Evolutionary conservation across 768 basidiomycete species (phyloP), one percentile per base, ranked within the genome.

Genomic region (Xerocomellus intermedius): DNA sequence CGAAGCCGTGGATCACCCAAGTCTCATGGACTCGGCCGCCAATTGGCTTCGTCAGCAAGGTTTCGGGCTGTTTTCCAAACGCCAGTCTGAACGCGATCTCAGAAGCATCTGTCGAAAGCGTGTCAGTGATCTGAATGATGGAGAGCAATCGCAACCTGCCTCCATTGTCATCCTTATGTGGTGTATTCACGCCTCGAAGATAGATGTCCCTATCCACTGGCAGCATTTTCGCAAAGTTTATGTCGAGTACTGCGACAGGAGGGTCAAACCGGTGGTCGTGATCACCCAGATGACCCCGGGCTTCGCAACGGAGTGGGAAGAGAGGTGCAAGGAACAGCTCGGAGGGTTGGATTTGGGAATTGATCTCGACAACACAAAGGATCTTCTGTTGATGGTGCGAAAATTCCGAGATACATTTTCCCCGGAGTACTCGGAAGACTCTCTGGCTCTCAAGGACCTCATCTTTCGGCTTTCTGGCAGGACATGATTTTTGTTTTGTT

Each of bases 181-280:
- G 66, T 67, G 66, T n/a, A 69, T 67, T 19, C 61, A 61, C n/a
- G 66, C 66, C 38, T 66, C 62, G 6, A 69, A 67, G 56, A 69
- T 69, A 44, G 64, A 61, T 19, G 56, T 67, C 41, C 57, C 62
- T 10, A 56, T 55, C 32, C 64, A 69, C 42, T 67, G 66, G 66
- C 53, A 53, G 13, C 64, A 67, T 28, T 67, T 67, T 58, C 59
- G 61, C 61, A 64, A 58, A 36, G 58, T 67, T 22, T 67, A 64
- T 36, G 59, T 59, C 54, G 52, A 67, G n/a, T 67, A 66, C 38
- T 67, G 67, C 37, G 26, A 52, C 21, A 58, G 32, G 59, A 69
- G 14, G 50, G 64, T 64, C 45, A 66, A 53, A 46, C 66, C 67
- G 10, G 64, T 66, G 42, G 42, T 67, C 38, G 55, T 67, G 19